Evolutionary conservation across 352 stramenopile species (phyloP).

Genomic region (Chrysophaeum taylorii): DNA sequence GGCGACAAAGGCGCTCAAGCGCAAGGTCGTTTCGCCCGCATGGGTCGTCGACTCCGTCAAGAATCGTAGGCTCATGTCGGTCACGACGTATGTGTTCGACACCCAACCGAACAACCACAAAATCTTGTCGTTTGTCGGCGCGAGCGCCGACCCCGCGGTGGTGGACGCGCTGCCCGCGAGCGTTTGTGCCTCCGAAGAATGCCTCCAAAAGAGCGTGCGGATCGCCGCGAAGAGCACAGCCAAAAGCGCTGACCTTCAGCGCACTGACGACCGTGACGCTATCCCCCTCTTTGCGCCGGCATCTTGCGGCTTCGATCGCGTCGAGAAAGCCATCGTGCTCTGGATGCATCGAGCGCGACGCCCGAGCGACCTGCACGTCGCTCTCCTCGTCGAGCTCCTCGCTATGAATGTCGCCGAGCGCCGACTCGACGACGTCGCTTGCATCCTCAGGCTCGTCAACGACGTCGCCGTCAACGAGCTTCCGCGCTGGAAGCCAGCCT

Average conservation of each 20-base stretch:
- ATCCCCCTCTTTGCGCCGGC: too few species aligned
- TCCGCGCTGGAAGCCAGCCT: too few species aligned
- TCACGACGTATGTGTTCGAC: not conserved
- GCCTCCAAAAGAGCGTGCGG: not conserved
- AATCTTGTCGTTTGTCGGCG: too few species aligned
- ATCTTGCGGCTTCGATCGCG: too few species aligned
- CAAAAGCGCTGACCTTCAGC: too few species aligned
- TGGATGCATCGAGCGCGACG: not conserved
- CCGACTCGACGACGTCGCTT: not conserved
- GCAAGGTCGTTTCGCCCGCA: not conserved
- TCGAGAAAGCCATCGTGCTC: too few species aligned
- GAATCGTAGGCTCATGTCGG: not conserved
- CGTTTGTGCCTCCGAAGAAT: too few species aligned
- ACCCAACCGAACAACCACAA: not conserved
- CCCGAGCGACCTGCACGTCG: not conserved
- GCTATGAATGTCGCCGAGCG: not conserved
- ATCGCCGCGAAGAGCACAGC: not conserved
- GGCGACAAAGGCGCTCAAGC: not conserved
- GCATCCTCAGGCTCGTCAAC: not conserved
- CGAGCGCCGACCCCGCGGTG: too few species aligned
- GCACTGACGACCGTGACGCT: too few species aligned
- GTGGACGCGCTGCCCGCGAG: not conserved
- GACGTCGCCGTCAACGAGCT: not conserved
- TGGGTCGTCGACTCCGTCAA: slow-evolving; percentile 1
- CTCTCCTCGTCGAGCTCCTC: not conserved